phyloP scores from a whole-genome alignment of 1,139 yeast species.

The Saccharomycopsis phalli region DNA sequence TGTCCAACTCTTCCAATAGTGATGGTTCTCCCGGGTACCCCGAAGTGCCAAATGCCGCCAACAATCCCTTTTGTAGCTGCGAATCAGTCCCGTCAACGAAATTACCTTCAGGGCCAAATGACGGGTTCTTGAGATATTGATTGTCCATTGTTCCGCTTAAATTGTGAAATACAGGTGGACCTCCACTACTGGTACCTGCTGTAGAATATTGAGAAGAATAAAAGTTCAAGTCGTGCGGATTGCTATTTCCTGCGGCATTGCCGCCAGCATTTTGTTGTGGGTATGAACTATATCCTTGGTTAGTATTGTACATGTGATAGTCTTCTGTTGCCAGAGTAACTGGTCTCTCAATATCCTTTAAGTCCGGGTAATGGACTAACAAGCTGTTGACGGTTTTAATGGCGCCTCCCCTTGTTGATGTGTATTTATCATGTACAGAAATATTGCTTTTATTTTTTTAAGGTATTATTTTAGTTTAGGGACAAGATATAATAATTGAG shows the following conservation, averaged over 20 bases:
- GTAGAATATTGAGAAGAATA: constrained; percentile 15
- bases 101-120: constrained; percentile 6
- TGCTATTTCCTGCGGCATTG: neutral
- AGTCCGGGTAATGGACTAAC: too few species aligned
- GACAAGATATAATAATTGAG: too few species aligned
- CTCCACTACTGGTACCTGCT: neutral
- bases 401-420: too few species aligned
- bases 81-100: constrained; percentile 21
- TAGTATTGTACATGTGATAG: constrained; percentile 1
- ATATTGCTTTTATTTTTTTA: too few species aligned
- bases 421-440: too few species aligned
- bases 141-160: constrained; percentile 19
- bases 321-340: too few species aligned
- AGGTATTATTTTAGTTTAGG: too few species aligned
- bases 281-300: constrained; percentile 4
- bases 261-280: neutral
- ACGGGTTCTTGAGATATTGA: constrained; percentile 18
- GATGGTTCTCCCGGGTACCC: constrained; percentile 96
- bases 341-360: too few species aligned
- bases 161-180: constrained; percentile 16
- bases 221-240: constrained; percentile 13
- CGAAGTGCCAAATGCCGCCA: constrained; percentile 88
- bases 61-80: constrained; percentile 62
- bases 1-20: constrained; percentile 83
- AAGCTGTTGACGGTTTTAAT: too few species aligned